Evolutionary conservation across 345 rosid species (phyloP).

Genomic region (Sonneratia caseolaris): DNA sequence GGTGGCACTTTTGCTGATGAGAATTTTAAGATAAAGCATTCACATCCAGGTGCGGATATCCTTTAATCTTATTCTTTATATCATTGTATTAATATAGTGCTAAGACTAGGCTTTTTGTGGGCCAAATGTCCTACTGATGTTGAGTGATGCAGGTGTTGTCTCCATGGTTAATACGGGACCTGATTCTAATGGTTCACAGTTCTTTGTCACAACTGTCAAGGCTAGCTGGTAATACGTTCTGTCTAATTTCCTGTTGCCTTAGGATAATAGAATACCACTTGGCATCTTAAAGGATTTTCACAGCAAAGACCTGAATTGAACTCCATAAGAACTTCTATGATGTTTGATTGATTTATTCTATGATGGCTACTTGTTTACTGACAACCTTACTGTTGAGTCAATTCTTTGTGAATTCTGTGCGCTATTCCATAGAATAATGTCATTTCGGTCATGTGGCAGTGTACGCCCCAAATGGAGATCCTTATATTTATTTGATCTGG

Average conservation of each 20-base stretch:
- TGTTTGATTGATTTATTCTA: too few species aligned
- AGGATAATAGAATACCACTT: too few species aligned
- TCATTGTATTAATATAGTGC: not conserved
- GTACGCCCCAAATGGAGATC: not conserved
- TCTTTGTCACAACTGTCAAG: conserved; percentile 85
- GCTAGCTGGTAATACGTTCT: conserved; percentile 71
- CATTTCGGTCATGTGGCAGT: not conserved
- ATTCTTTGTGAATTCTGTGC: too few species aligned
- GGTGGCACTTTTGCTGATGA: conserved; percentile 86
- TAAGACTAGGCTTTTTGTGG: not conserved
- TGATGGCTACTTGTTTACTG: too few species aligned
- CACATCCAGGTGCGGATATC: conserved; percentile 57
- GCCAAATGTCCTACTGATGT: not conserved
- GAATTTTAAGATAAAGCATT: conserved; percentile 75
- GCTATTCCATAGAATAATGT: not conserved
- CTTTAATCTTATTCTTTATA: too few species aligned
- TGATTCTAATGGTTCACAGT: conserved; percentile 92
- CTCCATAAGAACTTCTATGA: too few species aligned
- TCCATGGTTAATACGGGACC: conserved; percentile 94
- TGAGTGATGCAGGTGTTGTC: conserved; percentile 47
- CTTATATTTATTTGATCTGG: not conserved
- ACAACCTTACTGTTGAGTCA: too few species aligned
- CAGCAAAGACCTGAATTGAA: too few species aligned
- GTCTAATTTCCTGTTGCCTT: too few species aligned
- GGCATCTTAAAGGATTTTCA: too few species aligned